Conservation (phyloP, 2,329 filamentous ascomycete genomes). For the Monilinia aucupariae region DNA sequence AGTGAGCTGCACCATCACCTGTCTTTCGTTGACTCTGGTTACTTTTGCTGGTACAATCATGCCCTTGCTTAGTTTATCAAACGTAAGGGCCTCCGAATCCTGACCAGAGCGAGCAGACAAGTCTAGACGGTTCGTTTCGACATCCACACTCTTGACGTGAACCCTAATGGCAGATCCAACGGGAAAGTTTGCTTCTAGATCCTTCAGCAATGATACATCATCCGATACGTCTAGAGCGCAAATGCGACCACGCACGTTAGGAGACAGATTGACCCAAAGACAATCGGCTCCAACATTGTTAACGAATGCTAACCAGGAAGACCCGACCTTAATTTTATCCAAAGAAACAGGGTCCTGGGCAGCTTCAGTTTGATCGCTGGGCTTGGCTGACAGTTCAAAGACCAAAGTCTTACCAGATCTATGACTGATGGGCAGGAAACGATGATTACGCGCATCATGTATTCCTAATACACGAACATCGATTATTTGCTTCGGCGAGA, state of each 20-base stretch:
- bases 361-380: constrained; percentile 47
- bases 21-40: constrained; percentile 78
- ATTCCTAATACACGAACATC: constrained; percentile 75
- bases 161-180: constrained; percentile 83
- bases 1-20: constrained; percentile 79
- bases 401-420: constrained; percentile 71
- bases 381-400: constrained; percentile 81
- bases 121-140: constrained; percentile 69
- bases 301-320: constrained; percentile 73
- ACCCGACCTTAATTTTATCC: constrained; percentile 66
- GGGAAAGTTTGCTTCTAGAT: constrained; percentile 76
- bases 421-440: constrained; percentile 87
- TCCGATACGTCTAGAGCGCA: constrained; percentile 79
- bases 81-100: constrained; percentile 53
- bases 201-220: constrained; percentile 71
- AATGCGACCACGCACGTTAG: constrained; percentile 79
- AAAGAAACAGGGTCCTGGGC: constrained; percentile 63
- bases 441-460: constrained; percentile 84
- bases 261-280: constrained; percentile 87
- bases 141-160: constrained; percentile 69
- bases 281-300: constrained; percentile 80
- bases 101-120: constrained; percentile 67
- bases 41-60: constrained; percentile 79
- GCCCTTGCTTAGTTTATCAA: constrained; percentile 68
- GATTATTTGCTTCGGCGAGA: constrained; percentile 65